Evolutionary conservation across 2,329 filamentous ascomycete genomes (phyloP).

Genomic region (Aurifilum marmelostoma): DNA sequence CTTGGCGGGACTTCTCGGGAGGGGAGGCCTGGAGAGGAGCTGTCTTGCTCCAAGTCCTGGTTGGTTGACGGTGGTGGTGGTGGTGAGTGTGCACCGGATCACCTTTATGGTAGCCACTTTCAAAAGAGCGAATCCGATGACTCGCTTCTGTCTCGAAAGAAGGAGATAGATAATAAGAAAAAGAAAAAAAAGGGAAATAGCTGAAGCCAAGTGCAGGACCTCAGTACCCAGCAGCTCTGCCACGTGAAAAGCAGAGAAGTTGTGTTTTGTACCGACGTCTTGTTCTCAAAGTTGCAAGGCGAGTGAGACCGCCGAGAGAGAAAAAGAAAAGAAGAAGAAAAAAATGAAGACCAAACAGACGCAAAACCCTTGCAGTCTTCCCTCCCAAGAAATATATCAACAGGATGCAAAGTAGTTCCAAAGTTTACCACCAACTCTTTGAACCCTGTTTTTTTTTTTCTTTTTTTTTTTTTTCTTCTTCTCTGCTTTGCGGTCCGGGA

Average conservation of each 20-base stretch:
- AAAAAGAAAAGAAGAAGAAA: background rate
- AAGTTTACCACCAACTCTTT: background rate
- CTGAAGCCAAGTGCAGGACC: background rate
- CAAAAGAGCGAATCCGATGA: background rate
- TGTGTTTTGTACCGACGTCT: background rate
- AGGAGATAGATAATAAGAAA: too few species aligned
- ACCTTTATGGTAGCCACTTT: background rate
- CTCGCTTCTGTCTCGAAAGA: background rate
- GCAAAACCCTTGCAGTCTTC: background rate
- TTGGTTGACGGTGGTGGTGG: background rate
- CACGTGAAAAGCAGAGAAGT: background rate
- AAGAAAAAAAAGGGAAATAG: background rate
- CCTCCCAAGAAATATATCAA: background rate
- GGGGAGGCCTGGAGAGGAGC: too few species aligned
- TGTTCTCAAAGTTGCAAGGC: background rate
- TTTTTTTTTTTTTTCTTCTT: too few species aligned
- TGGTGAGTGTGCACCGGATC: background rate
- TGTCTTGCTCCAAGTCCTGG: background rate
- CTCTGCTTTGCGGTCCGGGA: background rate
- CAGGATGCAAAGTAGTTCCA: background rate
- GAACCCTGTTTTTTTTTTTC: background rate
- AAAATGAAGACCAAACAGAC: background rate
- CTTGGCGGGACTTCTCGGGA: conserved; percentile 13
- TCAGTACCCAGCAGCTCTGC: background rate
- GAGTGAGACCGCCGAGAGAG: background rate